Evolutionary conservation across 1,139 yeast species (phyloP).

Genomic region (Candida pseudoviswanathii): DNA sequence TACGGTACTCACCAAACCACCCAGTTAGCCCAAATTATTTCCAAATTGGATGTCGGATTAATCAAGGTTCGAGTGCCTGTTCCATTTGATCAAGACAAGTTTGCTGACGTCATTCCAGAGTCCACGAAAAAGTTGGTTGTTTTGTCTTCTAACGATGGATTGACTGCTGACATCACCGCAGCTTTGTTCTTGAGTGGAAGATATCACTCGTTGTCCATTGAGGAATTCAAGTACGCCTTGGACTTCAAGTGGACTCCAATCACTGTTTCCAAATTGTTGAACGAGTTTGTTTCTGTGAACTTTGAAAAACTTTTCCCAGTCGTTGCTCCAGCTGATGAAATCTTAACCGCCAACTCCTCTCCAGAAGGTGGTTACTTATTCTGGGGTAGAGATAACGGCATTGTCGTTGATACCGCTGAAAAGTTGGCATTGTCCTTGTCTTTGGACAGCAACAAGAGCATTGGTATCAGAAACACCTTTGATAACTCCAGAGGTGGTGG

Average conservation of each 20-base stretch:
- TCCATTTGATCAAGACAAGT: slow-evolving; percentile 68
- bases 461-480: slow-evolving; percentile 62
- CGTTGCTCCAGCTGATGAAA: slow-evolving; percentile 13
- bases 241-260: slow-evolving; percentile 60
- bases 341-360: slow-evolving; percentile 45
- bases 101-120: slow-evolving; percentile 59
- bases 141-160: slow-evolving; percentile 36
- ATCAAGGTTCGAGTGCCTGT: slow-evolving; percentile 76
- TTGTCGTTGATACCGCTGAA: slow-evolving; percentile 57
- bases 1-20: slow-evolving; percentile 74
- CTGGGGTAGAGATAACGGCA: slow-evolving; percentile 70
- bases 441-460: slow-evolving; percentile 56
- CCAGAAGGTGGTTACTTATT: slow-evolving; percentile 55
- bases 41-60: slow-evolving; percentile 52
- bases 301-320: slow-evolving; percentile 22
- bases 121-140: slow-evolving; percentile 64
- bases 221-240: slow-evolving; percentile 55
- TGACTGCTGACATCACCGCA: slow-evolving; percentile 75
- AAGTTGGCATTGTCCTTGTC: slow-evolving; percentile 74
- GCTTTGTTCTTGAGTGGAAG: slow-evolving; percentile 61
- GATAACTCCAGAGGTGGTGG: slow-evolving; percentile 79
- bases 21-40: slow-evolving; percentile 50
- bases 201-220: slow-evolving; percentile 41
- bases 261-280: slow-evolving; percentile 52
- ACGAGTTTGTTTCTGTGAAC: slow-evolving; percentile 28